Evolutionary conservation across 2,329 filamentous ascomycete genomes (phyloP).

Genomic region (Colletotrichum godetiae): DNA sequence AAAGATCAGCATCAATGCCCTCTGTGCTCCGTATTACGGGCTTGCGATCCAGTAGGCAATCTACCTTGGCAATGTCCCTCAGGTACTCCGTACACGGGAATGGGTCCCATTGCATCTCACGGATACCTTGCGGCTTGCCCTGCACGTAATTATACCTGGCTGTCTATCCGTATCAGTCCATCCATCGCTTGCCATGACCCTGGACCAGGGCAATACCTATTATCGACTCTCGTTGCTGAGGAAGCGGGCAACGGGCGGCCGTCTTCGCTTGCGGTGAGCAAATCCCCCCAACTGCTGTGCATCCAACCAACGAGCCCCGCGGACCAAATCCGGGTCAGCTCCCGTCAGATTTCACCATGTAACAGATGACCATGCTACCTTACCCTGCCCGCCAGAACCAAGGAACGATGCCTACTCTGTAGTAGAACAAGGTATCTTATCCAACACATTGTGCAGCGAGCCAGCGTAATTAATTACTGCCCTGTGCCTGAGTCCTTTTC

Average conservation of each 20-base stretch:
- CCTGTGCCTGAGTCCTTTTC: neutral
- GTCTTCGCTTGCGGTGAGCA: constrained; percentile 20
- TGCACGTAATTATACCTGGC: no score
- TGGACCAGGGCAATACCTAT: no score
- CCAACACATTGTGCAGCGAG: no score
- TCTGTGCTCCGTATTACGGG: no score
- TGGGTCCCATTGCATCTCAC: neutral
- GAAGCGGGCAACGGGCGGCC: neutral
- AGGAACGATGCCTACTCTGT: neutral
- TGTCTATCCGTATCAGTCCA: neutral
- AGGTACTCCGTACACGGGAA: neutral
- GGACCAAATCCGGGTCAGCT: neutral
- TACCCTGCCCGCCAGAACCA: constrained; percentile 2
- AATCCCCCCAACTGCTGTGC: neutral
- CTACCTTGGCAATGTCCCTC: no score
- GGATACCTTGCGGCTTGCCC: neutral
- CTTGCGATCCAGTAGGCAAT: no score
- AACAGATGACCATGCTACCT: neutral
- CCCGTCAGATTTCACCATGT: neutral
- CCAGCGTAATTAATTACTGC: no score
- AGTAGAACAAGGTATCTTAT: no score
- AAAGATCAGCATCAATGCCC: constrained; percentile 1
- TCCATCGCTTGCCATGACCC: neutral
- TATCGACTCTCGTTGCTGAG: constrained; percentile 7
- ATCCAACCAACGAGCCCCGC: neutral